Percentiles rank a stretch among this genome's conserved stretches.
These are phyloP conservation scores for Kodamaea ohmeri DNA, from an alignment of 1,139 yeast genomes.

Conservation along the genomic window DNA sequence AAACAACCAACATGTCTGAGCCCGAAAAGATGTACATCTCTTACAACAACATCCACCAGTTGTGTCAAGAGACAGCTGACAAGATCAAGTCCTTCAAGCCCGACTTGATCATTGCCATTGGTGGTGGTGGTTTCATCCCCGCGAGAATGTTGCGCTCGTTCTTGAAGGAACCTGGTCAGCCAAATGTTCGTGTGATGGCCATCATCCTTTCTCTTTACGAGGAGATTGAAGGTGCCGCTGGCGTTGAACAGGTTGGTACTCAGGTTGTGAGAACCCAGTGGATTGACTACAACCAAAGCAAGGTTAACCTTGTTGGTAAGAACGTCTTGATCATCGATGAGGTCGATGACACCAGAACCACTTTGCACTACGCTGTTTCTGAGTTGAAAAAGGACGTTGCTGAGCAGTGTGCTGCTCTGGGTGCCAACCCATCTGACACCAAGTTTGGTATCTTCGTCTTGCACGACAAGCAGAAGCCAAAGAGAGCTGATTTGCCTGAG, in stretches of 20 bases:
- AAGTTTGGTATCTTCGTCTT: slow-evolving; percentile 86
- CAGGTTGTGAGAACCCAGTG: slow-evolving; percentile 93
- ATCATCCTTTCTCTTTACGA: slow-evolving; percentile 89
- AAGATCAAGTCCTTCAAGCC: slow-evolving; percentile 67
- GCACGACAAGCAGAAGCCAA: slow-evolving; percentile 88
- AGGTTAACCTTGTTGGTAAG: slow-evolving; percentile 62
- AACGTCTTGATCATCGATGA: slow-evolving; percentile 84
- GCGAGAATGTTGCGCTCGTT: slow-evolving; percentile 93
- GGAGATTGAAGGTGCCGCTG: slow-evolving; percentile 62
- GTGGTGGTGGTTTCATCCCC: slow-evolving; percentile 95
- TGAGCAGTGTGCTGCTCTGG: slow-evolving; percentile 25
- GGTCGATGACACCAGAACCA: slow-evolving; percentile 94
- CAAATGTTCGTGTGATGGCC: slow-evolving; percentile 91
- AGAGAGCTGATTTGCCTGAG: slow-evolving; percentile 73
- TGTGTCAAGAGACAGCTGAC: slow-evolving; percentile 82
- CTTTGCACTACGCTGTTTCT: slow-evolving; percentile 84
- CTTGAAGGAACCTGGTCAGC: slow-evolving; percentile 79
- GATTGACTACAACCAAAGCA: slow-evolving; percentile 78
- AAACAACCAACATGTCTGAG: slow-evolving; percentile 20
- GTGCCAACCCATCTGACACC: slow-evolving; percentile 47
- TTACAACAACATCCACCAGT: slow-evolving; percentile 89
- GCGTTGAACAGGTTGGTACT: slow-evolving; percentile 69
- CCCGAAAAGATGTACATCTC: slow-evolving; percentile 74
- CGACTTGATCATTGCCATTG: slow-evolving; percentile 84
- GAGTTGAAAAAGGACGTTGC: slow-evolving; percentile 83